Evolutionary conservation across 108 stramenopile genomes (phyloP), one percentile per base, ranked within the genome.

Genomic region (Nitzschia sp.): DNA sequence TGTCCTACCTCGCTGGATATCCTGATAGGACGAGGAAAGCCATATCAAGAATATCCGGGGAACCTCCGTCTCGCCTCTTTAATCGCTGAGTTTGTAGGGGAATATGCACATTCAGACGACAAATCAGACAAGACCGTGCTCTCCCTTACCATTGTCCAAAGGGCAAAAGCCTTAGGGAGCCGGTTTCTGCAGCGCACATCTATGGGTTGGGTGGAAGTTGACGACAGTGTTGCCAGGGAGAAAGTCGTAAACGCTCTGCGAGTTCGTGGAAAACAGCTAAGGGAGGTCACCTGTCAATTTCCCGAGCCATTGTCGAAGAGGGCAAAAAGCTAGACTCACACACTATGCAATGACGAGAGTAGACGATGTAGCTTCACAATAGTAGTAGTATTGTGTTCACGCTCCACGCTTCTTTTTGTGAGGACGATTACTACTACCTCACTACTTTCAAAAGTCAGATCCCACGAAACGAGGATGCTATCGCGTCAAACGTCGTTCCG

Each of bases 11-110:
- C 34, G 1, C 0, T 40, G 12, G 67, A 68, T 41, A 40, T 68
- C 10, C 34, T 68, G 8, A 26, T 68, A 55, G 67, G 67, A 0
- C 53, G 54, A 11, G 67, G 67, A 10, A 39, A 17, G 3, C 67
- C 67, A 3, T 68, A 26, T 22, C 67, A 68, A 53, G 21, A 25
- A 26, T 56, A 34, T 22, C 41, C 40, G 10, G 67, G 67, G 17
- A 68, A 56, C 24, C 22, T 56, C 0, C 24, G 26, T 2, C 14
- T 68, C 10, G 41, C n/a, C 0, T 14, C 11, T 2, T 9, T 57
- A 10, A 20, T 68, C 2, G 40, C 40, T 19, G 48, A n/a, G n/a
- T 19, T 19, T 19, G 48, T 19, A 3, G 19, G 19, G 17, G 19
- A 19, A n/a, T 50, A 50, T 19, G 11, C 14, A 15, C 14, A 2